phyloP scores from a whole-genome alignment of 2,329 filamentous ascomycete species.

The Cladosporium colombiae region DNA sequence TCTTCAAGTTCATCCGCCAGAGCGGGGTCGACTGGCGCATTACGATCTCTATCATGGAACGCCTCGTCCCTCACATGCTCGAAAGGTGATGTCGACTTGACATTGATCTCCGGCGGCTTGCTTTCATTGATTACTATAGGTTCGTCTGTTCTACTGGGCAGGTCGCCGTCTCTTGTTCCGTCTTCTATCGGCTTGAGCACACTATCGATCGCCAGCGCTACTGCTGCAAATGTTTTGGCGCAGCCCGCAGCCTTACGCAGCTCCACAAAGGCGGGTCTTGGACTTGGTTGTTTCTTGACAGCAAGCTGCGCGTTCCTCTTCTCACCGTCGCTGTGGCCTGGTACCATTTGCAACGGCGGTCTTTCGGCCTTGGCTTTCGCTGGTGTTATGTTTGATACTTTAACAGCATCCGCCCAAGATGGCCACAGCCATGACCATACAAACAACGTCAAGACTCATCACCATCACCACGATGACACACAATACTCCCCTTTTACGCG shows the following conservation, averaged over 20 bases:
- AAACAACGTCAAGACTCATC: constrained; percentile 33
- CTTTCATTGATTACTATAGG: constrained; percentile 42
- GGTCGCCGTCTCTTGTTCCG: constrained; percentile 36
- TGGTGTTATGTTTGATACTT: constrained; percentile 45
- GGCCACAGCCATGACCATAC: constrained; percentile 36
- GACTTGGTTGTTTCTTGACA: constrained; percentile 36
- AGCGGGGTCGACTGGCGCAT: background rate
- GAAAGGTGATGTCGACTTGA: constrained; percentile 44
- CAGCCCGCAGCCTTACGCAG: constrained; percentile 45
- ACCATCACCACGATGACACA: constrained; percentile 40
- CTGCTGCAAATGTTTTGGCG: constrained; percentile 45
- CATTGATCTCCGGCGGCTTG: constrained; percentile 43
- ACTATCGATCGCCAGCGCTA: constrained; percentile 45
- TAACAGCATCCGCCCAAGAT: constrained; percentile 24
- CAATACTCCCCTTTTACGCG: constrained; percentile 70
- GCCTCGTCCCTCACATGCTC: constrained; percentile 40
- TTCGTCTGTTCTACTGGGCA: constrained; percentile 38
- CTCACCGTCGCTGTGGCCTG: constrained; percentile 38
- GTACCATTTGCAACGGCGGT: constrained; percentile 36
- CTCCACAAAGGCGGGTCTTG: constrained; percentile 36
- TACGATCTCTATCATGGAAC: background rate
- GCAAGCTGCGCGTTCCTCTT: constrained; percentile 39
- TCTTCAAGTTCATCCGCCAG: background rate
- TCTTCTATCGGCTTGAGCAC: constrained; percentile 42
- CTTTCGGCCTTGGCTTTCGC: constrained; percentile 40